Percentiles rank a stretch among this genome's conserved stretches.
These are phyloP conservation scores for Trichosanthes truncata DNA, from an alignment of 306 rosid species.

Conservation along the genomic window DNA sequence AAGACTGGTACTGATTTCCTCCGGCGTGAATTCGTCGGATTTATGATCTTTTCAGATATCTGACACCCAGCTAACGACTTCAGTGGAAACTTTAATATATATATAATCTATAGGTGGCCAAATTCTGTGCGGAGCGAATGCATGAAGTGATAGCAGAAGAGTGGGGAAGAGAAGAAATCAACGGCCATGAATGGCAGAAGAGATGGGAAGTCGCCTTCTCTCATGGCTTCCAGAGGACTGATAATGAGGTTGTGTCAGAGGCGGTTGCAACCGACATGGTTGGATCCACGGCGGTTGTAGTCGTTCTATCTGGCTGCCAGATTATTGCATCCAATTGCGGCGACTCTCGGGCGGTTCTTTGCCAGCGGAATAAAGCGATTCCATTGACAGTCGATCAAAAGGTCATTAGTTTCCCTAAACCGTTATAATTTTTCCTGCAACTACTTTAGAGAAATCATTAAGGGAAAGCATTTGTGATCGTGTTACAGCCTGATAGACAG, in stretches of 20 bases:
- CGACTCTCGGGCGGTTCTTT: constrained; percentile 76
- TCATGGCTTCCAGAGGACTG: constrained; percentile 61
- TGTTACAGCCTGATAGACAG: constrained; percentile 77
- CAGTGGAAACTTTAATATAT: constrained; percentile 14
- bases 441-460: background rate
- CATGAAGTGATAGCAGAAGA: constrained; percentile 73
- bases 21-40: background rate
- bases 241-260: constrained; percentile 37
- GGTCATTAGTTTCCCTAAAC: constrained; percentile 26
- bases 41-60: constrained; percentile 1
- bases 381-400: constrained; percentile 86
- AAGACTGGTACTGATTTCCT: background rate
- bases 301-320: constrained; percentile 74
- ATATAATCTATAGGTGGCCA: constrained; percentile 52
- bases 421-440: background rate
- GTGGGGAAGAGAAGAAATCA: constrained; percentile 41
- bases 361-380: constrained; percentile 60
- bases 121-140: constrained; percentile 73
- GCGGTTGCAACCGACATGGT: constrained; percentile 76
- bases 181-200: constrained; percentile 50
- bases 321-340: constrained; percentile 85
- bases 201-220: constrained; percentile 70
- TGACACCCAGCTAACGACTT: constrained; percentile 15
- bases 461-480: constrained; percentile 13
- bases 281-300: constrained; percentile 81